Evolutionary conservation across 345 rosid genomes (phyloP), one percentile per base, ranked within the genome.

Genomic region (Euclidium syriacum): DNA sequence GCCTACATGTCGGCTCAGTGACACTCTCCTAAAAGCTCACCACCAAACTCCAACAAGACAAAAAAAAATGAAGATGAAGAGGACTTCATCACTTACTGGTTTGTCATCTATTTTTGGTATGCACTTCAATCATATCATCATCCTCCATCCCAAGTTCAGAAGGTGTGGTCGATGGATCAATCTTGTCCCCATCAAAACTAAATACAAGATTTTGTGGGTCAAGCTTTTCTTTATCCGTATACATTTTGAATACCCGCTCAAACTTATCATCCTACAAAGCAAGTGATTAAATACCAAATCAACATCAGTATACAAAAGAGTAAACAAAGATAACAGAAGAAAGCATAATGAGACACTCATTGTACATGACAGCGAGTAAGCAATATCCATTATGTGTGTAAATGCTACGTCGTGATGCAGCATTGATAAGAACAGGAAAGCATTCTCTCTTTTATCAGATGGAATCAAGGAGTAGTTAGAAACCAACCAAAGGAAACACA

Each of bases 111-210:
- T 78, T 77, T 79, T 75, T 87, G 26, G 43, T 49, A 70, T 79
- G 78, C 52, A 87, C 98, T 81, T 87, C 95, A 60, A 92, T 80
- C 43, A 89, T 85, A 77, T 92, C 98, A 26, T 80, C 73, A n/a
- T 92, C 95, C 60, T 92, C 98, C 96, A 92, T 85, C 11, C 73
- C 98, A 34, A 92, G 94, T 67, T 78, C 60, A 49, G 62, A 67
- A 30, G 98, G 98, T 17, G 96, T 90, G 16, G 80, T 79, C 2
- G 79, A 36, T 19, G 85, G 85, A 77, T 68, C 68, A 30, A 92
- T 68, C 78, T 80, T 84, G 44, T 85, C 91, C 52, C 98, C 98
- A 43, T 92, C 98, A 62, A 92, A 89, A 11, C 66, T 64, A 76
- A 90, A 92, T 22, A 75, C 81, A 64, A 92, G 73, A 65, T 43